Evolutionary conservation across 768 basidiomycete species (phyloP), one percentile per base, ranked within the genome.

Genomic region (Leccinum incarnatum): DNA sequence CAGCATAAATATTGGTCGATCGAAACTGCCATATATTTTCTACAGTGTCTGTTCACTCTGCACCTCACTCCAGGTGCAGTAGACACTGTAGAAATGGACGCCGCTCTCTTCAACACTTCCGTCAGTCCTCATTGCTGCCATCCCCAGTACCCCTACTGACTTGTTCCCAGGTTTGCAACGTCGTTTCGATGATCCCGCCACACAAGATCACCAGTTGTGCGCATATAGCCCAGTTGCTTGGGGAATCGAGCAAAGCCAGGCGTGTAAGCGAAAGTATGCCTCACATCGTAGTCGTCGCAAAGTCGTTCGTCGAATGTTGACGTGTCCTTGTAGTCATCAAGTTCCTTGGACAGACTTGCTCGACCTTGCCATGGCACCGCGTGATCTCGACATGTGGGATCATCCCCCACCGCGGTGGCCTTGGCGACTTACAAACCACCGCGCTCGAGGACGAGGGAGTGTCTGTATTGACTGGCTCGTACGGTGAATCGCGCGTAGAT

Each of bases 361-460:
- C 86, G 2, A 81, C 85, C 21, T 81, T 91, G 3, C 90, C 90
- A 1, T 93, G 90, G 91, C 81, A 91, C 60, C 83, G 91, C 12
- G 88, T 93, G 9, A 76, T 92, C 11, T 79, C 81, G 2, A 77
- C 89, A 1, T 81, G 84, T 0, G 91, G 90, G 4, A 72, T 79
- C 2, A 87, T 91, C 55, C 88, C 91, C 0, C 89, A 87, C 14
- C 79, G 89, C 47, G 90, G 88, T 0, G 62, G 37, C n/a, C 89
- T 92, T 4, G 88, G 84, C 3, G 88, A 87, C 2, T 73, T 82
- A 42, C 93, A 95, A 68, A 75, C 81, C 29, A 81, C 83, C 37
- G 85, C 81, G 3, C 79, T 96, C 15, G 82, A 85, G 57, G 83
- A 81, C 0, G 93, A 95, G 69, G 91, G 89, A 4, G 83, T 95